Evolutionary conservation across 768 basidiomycete species (phyloP), one percentile per base, ranked within the genome.

Genomic region (Rhizopogon roseolus): DNA sequence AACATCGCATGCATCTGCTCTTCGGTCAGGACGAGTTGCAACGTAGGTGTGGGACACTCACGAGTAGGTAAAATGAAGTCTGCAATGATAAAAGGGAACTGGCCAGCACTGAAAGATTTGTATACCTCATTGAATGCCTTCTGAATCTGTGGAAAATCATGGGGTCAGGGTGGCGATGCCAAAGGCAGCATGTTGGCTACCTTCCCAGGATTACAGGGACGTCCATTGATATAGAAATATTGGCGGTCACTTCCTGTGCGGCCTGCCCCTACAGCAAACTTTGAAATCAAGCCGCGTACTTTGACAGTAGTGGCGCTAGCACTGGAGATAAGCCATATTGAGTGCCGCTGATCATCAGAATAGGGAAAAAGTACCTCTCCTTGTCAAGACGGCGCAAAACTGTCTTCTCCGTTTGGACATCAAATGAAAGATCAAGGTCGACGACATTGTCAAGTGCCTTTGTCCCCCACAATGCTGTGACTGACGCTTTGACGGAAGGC

Each of bases 61-160:
- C 93, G 78, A 5, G 86, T 85, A 0, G 95, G 93, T 3, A 98
- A 66, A 13, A 82, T 73, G 59, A 98, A 86, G 66, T 98, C 85
- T 0, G 92, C 88, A 6, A 98, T 69, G 29, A 95, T 76, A 58
- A 96, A 84, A 0, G 96, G 94, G 0, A 81, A 74, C 59, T 97
- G 94, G 51, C 76, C 73, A 38, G 75, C 68, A 58, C 85, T 86
- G 74, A 95, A 96, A 0, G 85, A 80, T 50, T 87, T 84, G 68
- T 97, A 99, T 2, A 93, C 84, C 60, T 99, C 96, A 63, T 97
- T 97, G 71, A 97, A 81, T 0, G 85, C 86, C 63, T 93, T 94
- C 62, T 92, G 88, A 27, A 95, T 74, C 90, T 92, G 58, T 22
- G 22, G 19, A n/a, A 41, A 52, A 50, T 39, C 7, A 38, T 27